phyloP scores from a whole-genome alignment of 345 rosid species.

The Microthlaspi erraticum region DNA sequence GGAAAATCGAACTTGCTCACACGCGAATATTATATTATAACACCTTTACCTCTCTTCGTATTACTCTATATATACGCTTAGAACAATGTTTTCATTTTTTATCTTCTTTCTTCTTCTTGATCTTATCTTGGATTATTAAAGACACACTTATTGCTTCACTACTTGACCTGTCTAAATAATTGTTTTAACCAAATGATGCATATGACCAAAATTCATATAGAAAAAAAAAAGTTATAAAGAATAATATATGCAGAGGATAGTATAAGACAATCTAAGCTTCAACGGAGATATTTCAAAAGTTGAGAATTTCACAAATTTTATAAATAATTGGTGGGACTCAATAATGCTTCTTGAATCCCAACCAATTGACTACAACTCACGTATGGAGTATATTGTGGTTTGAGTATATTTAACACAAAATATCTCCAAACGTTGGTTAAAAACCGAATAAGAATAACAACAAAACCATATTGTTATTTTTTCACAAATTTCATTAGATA shows the following conservation, averaged over 20 bases:
- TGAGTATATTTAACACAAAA: constrained; percentile 1
- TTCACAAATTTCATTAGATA: neutral
- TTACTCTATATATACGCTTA: neutral
- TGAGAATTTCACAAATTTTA: constrained; percentile 15
- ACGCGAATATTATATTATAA: neutral
- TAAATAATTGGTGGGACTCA: constrained; percentile 25
- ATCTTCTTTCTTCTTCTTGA: neutral
- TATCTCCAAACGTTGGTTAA: neutral
- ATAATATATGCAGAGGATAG: neutral
- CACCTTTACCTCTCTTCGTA: neutral
- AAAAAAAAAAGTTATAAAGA: neutral
- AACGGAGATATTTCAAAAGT: neutral
- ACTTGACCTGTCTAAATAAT: neutral
- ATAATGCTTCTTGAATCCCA: constrained; percentile 32
- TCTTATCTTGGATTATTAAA: neutral
- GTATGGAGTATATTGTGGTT: neutral
- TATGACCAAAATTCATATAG: constrained; percentile 6
- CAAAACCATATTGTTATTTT: constrained; percentile 15
- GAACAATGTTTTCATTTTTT: neutral
- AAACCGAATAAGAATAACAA: constrained; percentile 17
- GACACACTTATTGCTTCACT: neutral
- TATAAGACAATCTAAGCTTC: constrained; percentile 35
- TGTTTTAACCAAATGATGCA: neutral
- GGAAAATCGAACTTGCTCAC: constrained; percentile 20
- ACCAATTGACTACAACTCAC: constrained; percentile 10